phyloP scores from a whole-genome alignment of 306 rosid genomes.

The Prunus padus region DNA sequence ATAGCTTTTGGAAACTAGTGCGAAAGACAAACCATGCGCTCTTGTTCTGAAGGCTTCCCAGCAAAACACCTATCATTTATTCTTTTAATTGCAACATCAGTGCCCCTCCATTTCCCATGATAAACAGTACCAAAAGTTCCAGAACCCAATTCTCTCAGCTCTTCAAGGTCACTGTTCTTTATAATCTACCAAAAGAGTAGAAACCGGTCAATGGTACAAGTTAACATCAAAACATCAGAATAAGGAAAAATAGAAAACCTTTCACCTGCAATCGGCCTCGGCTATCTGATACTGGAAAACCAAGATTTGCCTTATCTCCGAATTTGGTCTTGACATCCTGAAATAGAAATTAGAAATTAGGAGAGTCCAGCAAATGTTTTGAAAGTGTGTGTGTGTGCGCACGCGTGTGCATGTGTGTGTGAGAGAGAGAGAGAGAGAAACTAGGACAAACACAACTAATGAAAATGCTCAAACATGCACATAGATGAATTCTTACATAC shows the following conservation, averaged over 20 bases:
- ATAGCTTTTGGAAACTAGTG: not conserved
- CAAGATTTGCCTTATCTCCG: constrained; percentile 53
- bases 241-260: constrained; percentile 14
- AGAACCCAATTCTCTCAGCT: constrained; percentile 75
- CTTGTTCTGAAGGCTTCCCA: constrained; percentile 90
- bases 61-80: constrained; percentile 88
- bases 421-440: not conserved
- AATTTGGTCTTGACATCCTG: constrained; percentile 56
- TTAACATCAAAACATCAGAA: constrained; percentile 20
- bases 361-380: not conserved
- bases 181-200: constrained; percentile 53
- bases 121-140: constrained; percentile 92
- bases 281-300: constrained; percentile 58
- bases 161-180: constrained; percentile 82
- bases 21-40: constrained; percentile 68
- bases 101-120: constrained; percentile 97
- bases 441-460: not conserved
- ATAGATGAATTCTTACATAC: constrained; percentile 13
- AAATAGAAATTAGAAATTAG: constrained; percentile 15
- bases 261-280: constrained; percentile 76
- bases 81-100: constrained; percentile 90
- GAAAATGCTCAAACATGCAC: constrained; percentile 1
- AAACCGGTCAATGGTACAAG: constrained; percentile 12
- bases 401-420: no score
- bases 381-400: not conserved